Evolutionary conservation across 305 asterid species (phyloP).

Genomic region (Ruellia speciosa): DNA sequence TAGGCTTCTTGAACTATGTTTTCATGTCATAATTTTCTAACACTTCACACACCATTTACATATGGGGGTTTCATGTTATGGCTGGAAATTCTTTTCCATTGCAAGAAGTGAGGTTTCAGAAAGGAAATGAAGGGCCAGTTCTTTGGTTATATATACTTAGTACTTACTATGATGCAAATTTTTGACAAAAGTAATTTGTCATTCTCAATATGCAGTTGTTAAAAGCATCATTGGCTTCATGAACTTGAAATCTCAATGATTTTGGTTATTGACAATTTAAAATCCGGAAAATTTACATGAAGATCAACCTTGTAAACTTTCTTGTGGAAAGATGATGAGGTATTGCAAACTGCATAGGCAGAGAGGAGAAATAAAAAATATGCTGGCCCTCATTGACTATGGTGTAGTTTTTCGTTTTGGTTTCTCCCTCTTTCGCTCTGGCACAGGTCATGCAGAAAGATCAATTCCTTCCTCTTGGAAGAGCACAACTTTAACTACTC

Average conservation of each 20-base stretch:
- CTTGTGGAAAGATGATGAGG: background rate
- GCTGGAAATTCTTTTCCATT: no score
- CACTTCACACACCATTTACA: no score
- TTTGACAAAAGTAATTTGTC: background rate
- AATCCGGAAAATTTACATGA: no score
- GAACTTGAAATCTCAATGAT: background rate
- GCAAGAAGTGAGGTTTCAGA: background rate
- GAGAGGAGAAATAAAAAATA: background rate
- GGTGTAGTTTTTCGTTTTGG: background rate
- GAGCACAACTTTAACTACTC: background rate
- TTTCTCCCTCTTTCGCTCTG: no score
- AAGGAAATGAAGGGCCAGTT: background rate
- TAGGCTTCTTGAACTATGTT: constrained; percentile 26
- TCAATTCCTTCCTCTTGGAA: background rate
- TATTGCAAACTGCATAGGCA: background rate
- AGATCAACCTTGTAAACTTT: background rate
- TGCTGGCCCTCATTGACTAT: background rate
- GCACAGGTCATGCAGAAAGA: background rate
- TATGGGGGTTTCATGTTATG: no score
- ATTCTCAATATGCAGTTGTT: background rate
- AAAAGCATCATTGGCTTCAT: background rate
- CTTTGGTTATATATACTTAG: background rate
- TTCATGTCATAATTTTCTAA: background rate
- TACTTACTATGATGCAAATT: background rate
- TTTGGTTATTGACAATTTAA: background rate